Conservation (phyloP, 176 grass and related monocot species). For the Secale cereale region DNA sequence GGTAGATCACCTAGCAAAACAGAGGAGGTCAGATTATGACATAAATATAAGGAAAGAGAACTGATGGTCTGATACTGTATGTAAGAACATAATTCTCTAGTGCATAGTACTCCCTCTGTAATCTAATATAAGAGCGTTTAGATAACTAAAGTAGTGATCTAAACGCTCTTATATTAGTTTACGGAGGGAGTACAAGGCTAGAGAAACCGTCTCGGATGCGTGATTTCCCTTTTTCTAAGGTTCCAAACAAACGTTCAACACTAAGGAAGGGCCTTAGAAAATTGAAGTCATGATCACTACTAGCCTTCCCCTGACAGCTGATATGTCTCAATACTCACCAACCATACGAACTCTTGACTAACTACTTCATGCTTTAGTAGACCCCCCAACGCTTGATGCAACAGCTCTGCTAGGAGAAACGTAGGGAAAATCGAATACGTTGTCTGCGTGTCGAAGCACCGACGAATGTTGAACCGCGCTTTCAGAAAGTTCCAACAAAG, state of each 20-base stretch:
- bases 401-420: slow-evolving; percentile 7
- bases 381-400: neutral
- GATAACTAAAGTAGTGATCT: too few species aligned
- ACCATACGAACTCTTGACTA: neutral
- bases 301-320: neutral
- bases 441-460: neutral
- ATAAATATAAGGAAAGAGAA: neutral
- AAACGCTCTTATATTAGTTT: too few species aligned
- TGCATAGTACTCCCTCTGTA: too few species aligned
- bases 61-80: neutral
- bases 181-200: neutral
- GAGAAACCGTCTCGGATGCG: neutral
- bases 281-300: neutral
- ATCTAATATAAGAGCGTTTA: too few species aligned
- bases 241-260: neutral
- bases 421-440: neutral
- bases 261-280: neutral
- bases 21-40: neutral
- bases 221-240: neutral
- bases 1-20: slow-evolving; percentile 80
- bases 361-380: neutral
- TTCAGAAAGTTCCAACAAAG: slow-evolving; percentile 19
- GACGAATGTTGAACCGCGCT: neutral
- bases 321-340: neutral
- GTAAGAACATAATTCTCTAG: neutral